These are phyloP conservation scores for Juglanconis sp. DNA, from an alignment of 2,329 filamentous ascomycete genomes.

Conservation along the genomic window DNA sequence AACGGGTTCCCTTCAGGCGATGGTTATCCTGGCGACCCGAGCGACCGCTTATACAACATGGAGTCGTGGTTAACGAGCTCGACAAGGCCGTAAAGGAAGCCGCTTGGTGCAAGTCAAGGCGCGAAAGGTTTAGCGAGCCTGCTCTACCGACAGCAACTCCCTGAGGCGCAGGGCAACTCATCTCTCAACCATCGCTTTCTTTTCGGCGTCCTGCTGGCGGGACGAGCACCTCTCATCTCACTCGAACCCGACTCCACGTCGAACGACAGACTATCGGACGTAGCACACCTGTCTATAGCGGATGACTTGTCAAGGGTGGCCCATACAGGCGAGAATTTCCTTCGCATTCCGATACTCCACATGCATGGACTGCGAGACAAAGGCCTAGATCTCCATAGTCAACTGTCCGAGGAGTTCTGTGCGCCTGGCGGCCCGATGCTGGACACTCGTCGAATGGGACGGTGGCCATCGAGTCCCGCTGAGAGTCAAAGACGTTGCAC, in stretches of 20 bases:
- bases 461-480: constrained; percentile 69
- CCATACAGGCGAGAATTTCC: background rate
- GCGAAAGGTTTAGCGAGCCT: constrained; percentile 60
- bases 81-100: background rate
- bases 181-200: constrained; percentile 1
- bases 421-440: constrained; percentile 38
- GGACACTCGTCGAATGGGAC: constrained; percentile 67
- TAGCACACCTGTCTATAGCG: background rate
- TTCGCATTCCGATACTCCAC: constrained; percentile 57
- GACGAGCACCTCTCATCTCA: constrained; percentile 24
- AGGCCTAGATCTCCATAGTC: constrained; percentile 56
- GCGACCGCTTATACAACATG: constrained; percentile 34
- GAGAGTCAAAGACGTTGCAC: constrained; percentile 61
- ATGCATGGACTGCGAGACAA: constrained; percentile 64
- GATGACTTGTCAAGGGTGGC: constrained; percentile 4
- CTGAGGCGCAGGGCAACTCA: background rate
- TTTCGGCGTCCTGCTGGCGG: constrained; percentile 33
- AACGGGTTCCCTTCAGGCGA: constrained; percentile 58
- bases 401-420: constrained; percentile 58
- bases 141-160: constrained; percentile 58
- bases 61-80: background rate
- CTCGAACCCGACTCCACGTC: background rate
- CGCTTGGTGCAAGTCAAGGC: constrained; percentile 64
- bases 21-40: constrained; percentile 61
- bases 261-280: background rate